phyloP scores from a whole-genome alignment of 2,329 filamentous ascomycete genomes.

The Chaetomium sp. region DNA sequence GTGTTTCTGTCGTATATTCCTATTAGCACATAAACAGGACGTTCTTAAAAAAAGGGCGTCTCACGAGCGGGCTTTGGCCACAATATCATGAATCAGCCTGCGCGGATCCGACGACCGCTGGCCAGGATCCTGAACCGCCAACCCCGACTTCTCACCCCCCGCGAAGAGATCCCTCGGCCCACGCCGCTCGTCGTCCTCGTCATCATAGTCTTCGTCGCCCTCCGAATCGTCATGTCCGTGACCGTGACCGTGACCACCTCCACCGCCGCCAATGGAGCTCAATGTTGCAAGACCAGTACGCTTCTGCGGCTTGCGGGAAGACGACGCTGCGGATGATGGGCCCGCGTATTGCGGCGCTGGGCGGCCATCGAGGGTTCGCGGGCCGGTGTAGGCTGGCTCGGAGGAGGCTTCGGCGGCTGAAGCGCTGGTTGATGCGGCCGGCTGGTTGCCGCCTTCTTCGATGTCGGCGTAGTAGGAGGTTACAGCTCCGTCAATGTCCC shows the following conservation, averaged over 20 bases:
- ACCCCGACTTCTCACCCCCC: slow-evolving; percentile 75
- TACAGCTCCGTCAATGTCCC: slow-evolving; percentile 59
- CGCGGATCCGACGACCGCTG: slow-evolving; percentile 42
- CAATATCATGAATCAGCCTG: slow-evolving; percentile 56
- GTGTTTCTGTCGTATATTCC: slow-evolving; percentile 47
- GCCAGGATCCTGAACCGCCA: slow-evolving; percentile 59
- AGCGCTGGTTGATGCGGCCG: slow-evolving; percentile 38
- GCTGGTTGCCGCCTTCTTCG: slow-evolving; percentile 44
- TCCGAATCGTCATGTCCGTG: slow-evolving; percentile 47
- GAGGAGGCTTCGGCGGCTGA: slow-evolving; percentile 22
- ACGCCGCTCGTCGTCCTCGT: slow-evolving; percentile 51
- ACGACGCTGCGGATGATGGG: slow-evolving; percentile 28
- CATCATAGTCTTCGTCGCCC: slow-evolving; percentile 54
- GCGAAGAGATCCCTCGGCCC: slow-evolving; percentile 66
- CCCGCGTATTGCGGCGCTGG: slow-evolving; percentile 43
- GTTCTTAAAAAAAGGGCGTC: slow-evolving; percentile 18
- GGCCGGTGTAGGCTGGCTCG: slow-evolving; percentile 49
- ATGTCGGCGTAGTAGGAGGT: slow-evolving; percentile 55
- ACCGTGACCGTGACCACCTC: slow-evolving; percentile 7
- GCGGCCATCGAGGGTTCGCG: slow-evolving; percentile 56
- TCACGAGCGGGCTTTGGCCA: slow-evolving; percentile 58
- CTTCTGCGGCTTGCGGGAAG: slow-evolving; percentile 41
- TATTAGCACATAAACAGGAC: slow-evolving; percentile 9
- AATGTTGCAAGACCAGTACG: slow-evolving; percentile 56
- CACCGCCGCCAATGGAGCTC: slow-evolving; percentile 44